A percentile compares a stretch with the other conserved stretches of the same genome.
These are phyloP conservation scores for Calonectria multiphialidica DNA, from an alignment of 2,329 filamentous ascomycete genomes.

Conservation along the genomic window DNA sequence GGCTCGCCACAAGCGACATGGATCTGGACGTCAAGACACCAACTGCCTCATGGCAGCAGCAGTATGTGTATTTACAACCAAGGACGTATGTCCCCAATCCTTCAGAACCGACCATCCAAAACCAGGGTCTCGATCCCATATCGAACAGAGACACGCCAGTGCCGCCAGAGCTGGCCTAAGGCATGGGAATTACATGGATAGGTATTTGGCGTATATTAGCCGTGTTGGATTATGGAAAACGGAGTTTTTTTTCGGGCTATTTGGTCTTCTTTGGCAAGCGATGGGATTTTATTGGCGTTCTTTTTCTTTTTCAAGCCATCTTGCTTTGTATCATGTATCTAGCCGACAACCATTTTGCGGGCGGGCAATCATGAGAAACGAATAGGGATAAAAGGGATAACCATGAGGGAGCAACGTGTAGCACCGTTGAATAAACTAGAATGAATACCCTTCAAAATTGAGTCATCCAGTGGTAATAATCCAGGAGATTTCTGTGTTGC, in stretches of 20 bases:
- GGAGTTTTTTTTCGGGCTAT: neutral
- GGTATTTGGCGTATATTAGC: neutral
- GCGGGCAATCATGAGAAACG: constrained; percentile 34
- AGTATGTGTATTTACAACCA: neutral
- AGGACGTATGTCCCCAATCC: constrained; percentile 30
- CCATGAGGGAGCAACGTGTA: neutral
- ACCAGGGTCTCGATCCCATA: neutral
- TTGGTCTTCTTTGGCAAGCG: neutral
- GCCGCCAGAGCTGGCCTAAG: constrained; percentile 31
- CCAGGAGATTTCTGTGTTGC: too few species aligned
- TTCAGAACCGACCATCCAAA: constrained; percentile 49
- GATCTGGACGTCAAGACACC: constrained; percentile 56
- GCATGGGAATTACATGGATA: neutral
- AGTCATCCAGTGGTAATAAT: too few species aligned
- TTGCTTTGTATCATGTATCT: neutral
- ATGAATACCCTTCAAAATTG: neutral
- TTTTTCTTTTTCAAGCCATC: neutral
- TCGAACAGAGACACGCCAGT: constrained; percentile 34
- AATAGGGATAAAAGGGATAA: constrained; percentile 1
- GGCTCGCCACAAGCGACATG: constrained; percentile 44
- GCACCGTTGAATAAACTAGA: neutral
- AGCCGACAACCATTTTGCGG: constrained; percentile 31
- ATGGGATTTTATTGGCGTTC: neutral
- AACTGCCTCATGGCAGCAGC: constrained; percentile 40
- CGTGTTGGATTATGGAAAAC: neutral